Base-by-base conservation (phyloP, 345 rosid species). In the Brassica nigra region DNA sequence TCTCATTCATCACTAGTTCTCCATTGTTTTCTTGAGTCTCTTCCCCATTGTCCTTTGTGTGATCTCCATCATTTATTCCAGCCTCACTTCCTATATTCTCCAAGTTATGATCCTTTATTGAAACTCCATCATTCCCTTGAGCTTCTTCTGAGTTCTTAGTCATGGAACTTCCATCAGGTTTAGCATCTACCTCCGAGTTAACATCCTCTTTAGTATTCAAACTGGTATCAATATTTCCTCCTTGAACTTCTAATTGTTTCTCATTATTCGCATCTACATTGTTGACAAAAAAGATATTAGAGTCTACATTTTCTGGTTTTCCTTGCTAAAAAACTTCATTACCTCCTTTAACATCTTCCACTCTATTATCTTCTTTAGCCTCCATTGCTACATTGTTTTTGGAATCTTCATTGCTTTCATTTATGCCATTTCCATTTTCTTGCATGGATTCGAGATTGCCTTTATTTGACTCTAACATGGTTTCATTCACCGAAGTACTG, bases 11-110 rank as follows among this genome's bases (percentile, higher is more conserved):
- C 65, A 27, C 30, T 34, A 33, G 8, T 15, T 52, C 65, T 70
- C 36, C 76, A 47, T 61, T 76, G 20, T 15, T 58, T 67, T 58
- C 73, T 37, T 58, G 29, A 57, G 69, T 62, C 70, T 52, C 64
- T 49, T 33, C 70, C 4, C 2, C 55, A 23, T 70, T 69, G 33
- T 11, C 69, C 49, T 7, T 31, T 2, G 3, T 57, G n/a, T 18
- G 29, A 23, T 75, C 12, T n/a, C 10, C 72, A 65, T n/a, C 54
- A 66, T 75, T 66, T 66, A 12, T 23, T 27, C 29, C 15, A 23
- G 16, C 39, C 5, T 15, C 59, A 11, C n/a, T 54, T 64, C 23
- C 71, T 15, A 33, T 78, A 44, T 27, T 63, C 44, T 71, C 76
- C 62, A 36, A 23, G 28, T 69, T 70, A n/a, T 23, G 28, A 63